phyloP scores from a whole-genome alignment of 2,329 filamentous ascomycete genomes.

The Phaeosphaeriaceae sp. region DNA sequence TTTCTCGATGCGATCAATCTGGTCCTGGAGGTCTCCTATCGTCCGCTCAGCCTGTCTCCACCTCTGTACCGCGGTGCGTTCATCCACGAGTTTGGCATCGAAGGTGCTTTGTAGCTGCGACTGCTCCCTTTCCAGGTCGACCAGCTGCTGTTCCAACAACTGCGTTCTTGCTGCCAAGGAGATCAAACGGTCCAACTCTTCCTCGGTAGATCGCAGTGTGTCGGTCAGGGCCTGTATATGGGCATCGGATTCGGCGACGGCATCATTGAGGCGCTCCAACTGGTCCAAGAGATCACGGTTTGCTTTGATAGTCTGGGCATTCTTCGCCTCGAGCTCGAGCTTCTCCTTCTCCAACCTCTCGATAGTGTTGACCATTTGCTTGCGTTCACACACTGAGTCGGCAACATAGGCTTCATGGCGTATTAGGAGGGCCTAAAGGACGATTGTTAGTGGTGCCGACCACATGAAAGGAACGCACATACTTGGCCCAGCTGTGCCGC shows the following conservation, averaged over 20 bases:
- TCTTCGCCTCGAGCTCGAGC: conserved; percentile 71
- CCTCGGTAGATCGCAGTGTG: conserved; percentile 77
- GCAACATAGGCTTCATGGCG: conserved; percentile 95
- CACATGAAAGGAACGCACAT: conserved; percentile 53
- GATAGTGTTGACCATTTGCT: conserved; percentile 73
- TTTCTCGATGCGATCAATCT: conserved; percentile 85
- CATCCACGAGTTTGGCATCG: conserved; percentile 72
- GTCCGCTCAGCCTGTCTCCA: conserved; percentile 86
- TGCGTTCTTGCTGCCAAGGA: conserved; percentile 75
- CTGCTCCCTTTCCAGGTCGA: conserved; percentile 82
- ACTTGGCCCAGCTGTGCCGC: conserved; percentile 93
- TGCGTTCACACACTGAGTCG: conserved; percentile 85
- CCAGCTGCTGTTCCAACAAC: conserved; percentile 80
- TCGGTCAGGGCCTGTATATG: conserved; percentile 79
- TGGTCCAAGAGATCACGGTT: conserved; percentile 83
- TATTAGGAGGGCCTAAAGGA: conserved; percentile 82
- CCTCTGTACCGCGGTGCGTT: conserved; percentile 77
- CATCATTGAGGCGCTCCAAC: conserved; percentile 81
- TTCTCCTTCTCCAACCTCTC: conserved; percentile 78
- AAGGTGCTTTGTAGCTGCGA: conserved; percentile 72
- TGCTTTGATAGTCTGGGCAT: conserved; percentile 79
- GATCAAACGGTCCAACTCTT: conserved; percentile 76
- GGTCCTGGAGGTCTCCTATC: conserved; percentile 79
- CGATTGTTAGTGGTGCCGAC: conserved; percentile 66
- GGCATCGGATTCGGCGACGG: conserved; percentile 79